Conservation (phyloP, 2,329 filamentous ascomycete genomes). For the Cercospora sp. region DNA sequence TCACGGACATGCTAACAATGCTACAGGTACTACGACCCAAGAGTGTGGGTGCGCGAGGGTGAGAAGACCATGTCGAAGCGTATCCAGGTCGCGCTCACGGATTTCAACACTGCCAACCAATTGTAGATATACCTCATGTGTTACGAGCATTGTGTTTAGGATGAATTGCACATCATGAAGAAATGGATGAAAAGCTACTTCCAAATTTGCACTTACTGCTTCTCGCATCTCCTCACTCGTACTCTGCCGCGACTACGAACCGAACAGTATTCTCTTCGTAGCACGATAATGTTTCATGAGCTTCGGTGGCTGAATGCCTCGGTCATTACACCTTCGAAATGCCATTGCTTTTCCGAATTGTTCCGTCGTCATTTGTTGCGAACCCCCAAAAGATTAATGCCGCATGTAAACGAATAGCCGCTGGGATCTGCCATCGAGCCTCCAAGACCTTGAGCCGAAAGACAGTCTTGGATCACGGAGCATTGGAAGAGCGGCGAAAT, state of each 20-base stretch:
- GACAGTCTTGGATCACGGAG: neutral
- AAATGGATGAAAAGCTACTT: slow-evolving; percentile 12
- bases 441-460: neutral
- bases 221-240: neutral
- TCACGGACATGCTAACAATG: slow-evolving; percentile 28
- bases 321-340: slow-evolving; percentile 11
- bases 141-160: slow-evolving; percentile 6
- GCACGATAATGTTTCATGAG: neutral
- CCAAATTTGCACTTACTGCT: neutral
- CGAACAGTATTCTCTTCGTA: neutral
- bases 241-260: neutral
- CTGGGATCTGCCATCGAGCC: neutral
- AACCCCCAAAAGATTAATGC: neutral
- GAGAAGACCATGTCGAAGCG: slow-evolving; percentile 94
- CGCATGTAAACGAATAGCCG: slow-evolving; percentile 9
- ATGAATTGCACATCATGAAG: slow-evolving; percentile 6
- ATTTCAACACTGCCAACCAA: slow-evolving; percentile 85
- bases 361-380: neutral
- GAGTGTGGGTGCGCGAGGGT: slow-evolving; percentile 93
- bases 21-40: slow-evolving; percentile 61
- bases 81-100: slow-evolving; percentile 75
- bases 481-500: neutral
- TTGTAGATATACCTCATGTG: slow-evolving; percentile 54
- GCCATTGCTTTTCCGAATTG: neutral
- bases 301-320: slow-evolving; percentile 3